Base-by-base conservation (phyloP, 1,284 basidiomycete genomes). In the Leccinum griseonigrum region DNA sequence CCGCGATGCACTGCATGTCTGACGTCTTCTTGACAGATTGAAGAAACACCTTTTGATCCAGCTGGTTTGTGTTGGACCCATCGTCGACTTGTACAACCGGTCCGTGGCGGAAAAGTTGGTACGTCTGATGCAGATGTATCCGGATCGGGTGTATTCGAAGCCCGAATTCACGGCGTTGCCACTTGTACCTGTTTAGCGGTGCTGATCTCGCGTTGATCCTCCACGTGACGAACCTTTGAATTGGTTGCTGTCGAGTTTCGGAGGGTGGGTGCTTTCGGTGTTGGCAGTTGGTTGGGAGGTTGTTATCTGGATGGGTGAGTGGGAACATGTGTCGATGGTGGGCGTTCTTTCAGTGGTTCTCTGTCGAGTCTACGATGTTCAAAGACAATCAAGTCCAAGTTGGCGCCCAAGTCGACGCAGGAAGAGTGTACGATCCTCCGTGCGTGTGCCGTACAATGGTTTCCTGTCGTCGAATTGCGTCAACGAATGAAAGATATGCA, bases 261-360 rank as follows among this genome's bases (percentile, higher is more conserved):
- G 76, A 83, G 94, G 68, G 96, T 96, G 77, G 94, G 94, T 82
- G 94, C 94, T 63, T 84, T 97, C 4, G 31, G 31, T 31, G 31
- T 31, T 31, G 31, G 31, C 31, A 31, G 90, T 79, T 91, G 94
- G 73, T 83, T 96, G 31, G 94, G 94, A 76, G 94, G 94, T 83
- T 97, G 66, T 96, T 97, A 94, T 94, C 94, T 71, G 94, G 94
- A 80, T 96, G 94, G 94, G 92, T 94, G 75, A 71, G 89, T 83
- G 36, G 38, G 52, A 26, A n/a, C n/a, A 14, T 0, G 36, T 18
- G 2, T 57, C 55, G 29, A 16, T 29, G 28, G 22, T 29, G 29
- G 34, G 18, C 8, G 26, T 0, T 7, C 26, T 29, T 57, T 32
- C 28, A 94, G 92, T 96, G 94, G 94, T 96, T 94, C 83, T 94